Evolutionary conservation across 176 grass and related monocot genomes (phyloP).

Genomic region (Leersia perrieri): DNA sequence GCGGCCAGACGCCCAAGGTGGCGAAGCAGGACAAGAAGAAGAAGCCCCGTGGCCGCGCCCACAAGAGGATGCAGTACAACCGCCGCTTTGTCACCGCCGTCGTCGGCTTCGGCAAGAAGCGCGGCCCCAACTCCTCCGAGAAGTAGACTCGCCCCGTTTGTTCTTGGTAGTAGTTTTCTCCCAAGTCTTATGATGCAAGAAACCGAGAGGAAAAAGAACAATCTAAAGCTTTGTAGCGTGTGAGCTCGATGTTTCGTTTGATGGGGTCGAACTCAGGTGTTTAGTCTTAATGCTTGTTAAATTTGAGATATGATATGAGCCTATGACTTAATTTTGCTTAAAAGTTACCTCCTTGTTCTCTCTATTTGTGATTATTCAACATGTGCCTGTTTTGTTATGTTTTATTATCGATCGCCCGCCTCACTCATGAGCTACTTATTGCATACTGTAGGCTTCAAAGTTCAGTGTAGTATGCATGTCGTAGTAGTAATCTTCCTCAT

Average conservation of each 20-base stretch:
- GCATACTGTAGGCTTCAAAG: no score
- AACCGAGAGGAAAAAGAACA: background rate
- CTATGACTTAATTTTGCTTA: background rate
- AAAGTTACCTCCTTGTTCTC: background rate
- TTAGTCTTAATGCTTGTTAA: conserved; percentile 4
- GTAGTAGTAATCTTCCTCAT: background rate
- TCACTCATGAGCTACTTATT: no score
- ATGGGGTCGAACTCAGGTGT: conserved; percentile 2
- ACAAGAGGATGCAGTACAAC: conserved; percentile 97
- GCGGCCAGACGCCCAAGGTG: conserved; percentile 84
- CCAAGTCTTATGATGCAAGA: background rate
- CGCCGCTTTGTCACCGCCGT: conserved; percentile 86
- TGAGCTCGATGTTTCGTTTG: conserved; percentile 9
- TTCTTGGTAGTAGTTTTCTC: conserved; percentile 29
- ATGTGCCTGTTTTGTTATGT: background rate
- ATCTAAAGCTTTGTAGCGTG: background rate
- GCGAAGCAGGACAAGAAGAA: conserved; percentile 97
- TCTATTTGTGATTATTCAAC: background rate
- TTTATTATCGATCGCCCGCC: no score
- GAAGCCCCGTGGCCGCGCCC: conserved; percentile 71
- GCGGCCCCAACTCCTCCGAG: conserved; percentile 87
- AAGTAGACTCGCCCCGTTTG: conserved; percentile 42
- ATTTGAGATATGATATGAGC: conserved; percentile 25
- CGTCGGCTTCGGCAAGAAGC: conserved; percentile 88
- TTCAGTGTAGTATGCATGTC: no score